These are phyloP conservation scores for Ceratobasidium sp. DNA, from an alignment of 1,284 basidiomycete genomes.

Conservation along the genomic window DNA sequence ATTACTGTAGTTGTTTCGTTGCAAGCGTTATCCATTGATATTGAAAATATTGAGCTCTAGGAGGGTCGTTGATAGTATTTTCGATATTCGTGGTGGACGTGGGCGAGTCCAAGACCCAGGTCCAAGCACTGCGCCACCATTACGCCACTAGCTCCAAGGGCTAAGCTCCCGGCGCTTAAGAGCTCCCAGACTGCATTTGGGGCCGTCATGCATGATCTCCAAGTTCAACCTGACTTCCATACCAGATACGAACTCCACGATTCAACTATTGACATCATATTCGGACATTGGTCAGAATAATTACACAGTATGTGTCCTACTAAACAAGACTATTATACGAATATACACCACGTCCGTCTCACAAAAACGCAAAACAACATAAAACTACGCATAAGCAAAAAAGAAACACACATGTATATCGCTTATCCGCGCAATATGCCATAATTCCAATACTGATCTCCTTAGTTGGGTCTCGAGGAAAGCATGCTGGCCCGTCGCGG, in stretches of 20 bases:
- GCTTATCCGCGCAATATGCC: constrained; percentile 5
- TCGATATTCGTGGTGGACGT: too few relatives aligned
- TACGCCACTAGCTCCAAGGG: too few relatives aligned
- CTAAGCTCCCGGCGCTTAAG: too few relatives aligned
- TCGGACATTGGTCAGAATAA: constrained; percentile 41
- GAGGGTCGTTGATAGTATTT: too few relatives aligned
- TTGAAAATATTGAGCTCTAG: too few relatives aligned
- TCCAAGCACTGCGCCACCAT: too few relatives aligned
- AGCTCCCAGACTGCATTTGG: too few relatives aligned
- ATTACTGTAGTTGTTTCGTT: too few relatives aligned
- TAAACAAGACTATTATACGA: constrained; percentile 31
- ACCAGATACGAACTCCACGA: not conserved
- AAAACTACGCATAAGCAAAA: constrained; percentile 30
- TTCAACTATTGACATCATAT: constrained; percentile 34
- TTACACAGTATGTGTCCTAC: constrained; percentile 9
- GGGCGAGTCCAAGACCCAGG: too few relatives aligned
- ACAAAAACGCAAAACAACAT: too few relatives aligned
- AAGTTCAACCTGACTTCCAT: too few relatives aligned
- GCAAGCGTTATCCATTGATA: too few relatives aligned
- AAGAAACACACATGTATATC: constrained; percentile 18
- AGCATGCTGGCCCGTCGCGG: constrained; percentile 16
- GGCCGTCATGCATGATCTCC: not conserved
- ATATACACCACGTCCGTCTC: constrained; percentile 8
- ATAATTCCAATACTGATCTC: not conserved
- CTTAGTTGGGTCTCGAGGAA: constrained; percentile 4